phyloP scores from a whole-genome alignment of 345 rosid genomes.

The Schrenkiella parvula region DNA sequence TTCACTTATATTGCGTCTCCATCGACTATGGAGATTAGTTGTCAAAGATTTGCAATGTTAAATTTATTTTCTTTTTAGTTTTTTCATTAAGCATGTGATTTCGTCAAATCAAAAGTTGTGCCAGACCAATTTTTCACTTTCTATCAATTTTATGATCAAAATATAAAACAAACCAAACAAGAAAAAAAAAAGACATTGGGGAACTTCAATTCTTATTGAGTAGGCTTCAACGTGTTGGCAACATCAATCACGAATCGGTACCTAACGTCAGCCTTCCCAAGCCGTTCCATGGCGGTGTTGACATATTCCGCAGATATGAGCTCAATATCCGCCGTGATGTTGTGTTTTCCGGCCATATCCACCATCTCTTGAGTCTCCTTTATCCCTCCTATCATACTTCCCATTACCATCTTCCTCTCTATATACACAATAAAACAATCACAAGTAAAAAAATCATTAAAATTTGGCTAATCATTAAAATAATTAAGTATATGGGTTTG shows the following conservation, averaged over 20 bases:
- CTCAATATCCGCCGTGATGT: conserved; percentile 49
- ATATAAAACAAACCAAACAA: not conserved
- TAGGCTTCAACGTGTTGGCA: conserved; percentile 42
- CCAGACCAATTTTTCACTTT: too few relatives aligned
- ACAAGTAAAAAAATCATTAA: not conserved
- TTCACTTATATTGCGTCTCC: not conserved
- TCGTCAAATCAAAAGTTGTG: too few relatives aligned
- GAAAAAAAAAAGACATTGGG: not conserved
- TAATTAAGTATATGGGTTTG: not conserved
- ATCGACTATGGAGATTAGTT: not conserved
- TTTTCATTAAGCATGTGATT: too few relatives aligned
- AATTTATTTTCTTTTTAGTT: too few relatives aligned
- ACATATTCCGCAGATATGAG: conserved; percentile 45
- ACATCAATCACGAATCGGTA: conserved; percentile 60
- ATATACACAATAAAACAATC: not conserved
- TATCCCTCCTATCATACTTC: conserved; percentile 48
- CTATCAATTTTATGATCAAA: too few relatives aligned
- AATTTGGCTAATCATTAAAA: too few relatives aligned
- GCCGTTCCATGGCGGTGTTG: conserved; percentile 50
- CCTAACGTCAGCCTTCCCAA: conserved; percentile 41
- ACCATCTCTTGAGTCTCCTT: conserved; percentile 62
- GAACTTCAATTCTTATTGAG: not conserved
- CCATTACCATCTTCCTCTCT: conserved; percentile 42
- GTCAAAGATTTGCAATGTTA: not conserved
- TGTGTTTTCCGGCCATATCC: conserved; percentile 47